A percentile compares a stretch with the other conserved stretches of the same genome.
Evolutionary conservation across 1,139 yeast genomes (phyloP).

Genomic region (Diutina catenulata): DNA sequence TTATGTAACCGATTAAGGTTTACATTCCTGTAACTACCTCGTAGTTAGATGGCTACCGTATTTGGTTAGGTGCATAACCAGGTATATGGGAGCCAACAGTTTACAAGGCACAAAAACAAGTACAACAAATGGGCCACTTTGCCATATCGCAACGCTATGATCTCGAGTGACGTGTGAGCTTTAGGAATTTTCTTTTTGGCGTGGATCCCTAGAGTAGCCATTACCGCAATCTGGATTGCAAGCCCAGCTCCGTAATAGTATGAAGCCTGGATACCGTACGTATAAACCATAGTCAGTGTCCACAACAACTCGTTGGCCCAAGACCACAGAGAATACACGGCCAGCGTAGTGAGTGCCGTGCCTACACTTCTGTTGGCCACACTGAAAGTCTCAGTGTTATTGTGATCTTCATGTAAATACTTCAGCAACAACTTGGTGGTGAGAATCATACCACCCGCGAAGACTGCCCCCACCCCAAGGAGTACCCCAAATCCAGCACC

Average conservation of each 20-base stretch:
- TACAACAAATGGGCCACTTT: constrained; percentile 18
- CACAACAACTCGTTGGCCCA: constrained; percentile 4
- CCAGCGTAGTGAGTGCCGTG: constrained; percentile 16
- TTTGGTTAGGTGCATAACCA: too few species aligned
- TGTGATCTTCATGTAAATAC: constrained; percentile 18
- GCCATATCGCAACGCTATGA: constrained; percentile 21
- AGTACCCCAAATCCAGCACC: constrained; percentile 20
- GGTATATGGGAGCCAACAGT: too few species aligned
- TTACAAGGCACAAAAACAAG: constrained; percentile 19
- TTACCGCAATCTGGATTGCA: constrained; percentile 18
- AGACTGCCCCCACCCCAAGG: constrained; percentile 20
- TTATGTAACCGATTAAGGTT: too few species aligned
- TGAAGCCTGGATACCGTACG: constrained; percentile 18
- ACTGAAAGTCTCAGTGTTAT: constrained; percentile 20
- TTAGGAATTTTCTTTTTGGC: constrained; percentile 21
- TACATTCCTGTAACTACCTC: too few species aligned
- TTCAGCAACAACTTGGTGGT: constrained; percentile 15
- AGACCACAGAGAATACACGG: constrained; percentile 14
- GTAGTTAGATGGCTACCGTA: too few species aligned
- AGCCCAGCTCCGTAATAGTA: constrained; percentile 20
- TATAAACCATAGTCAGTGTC: constrained; percentile 6
- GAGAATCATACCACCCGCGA: constrained; percentile 19
- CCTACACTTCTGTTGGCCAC: constrained; percentile 20
- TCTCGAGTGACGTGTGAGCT: constrained; percentile 20
- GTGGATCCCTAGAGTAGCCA: constrained; percentile 19